Evolutionary conservation across 2,329 filamentous ascomycete species (phyloP), one percentile per base, ranked within the genome.

Genomic region (Septoria linicola): DNA sequence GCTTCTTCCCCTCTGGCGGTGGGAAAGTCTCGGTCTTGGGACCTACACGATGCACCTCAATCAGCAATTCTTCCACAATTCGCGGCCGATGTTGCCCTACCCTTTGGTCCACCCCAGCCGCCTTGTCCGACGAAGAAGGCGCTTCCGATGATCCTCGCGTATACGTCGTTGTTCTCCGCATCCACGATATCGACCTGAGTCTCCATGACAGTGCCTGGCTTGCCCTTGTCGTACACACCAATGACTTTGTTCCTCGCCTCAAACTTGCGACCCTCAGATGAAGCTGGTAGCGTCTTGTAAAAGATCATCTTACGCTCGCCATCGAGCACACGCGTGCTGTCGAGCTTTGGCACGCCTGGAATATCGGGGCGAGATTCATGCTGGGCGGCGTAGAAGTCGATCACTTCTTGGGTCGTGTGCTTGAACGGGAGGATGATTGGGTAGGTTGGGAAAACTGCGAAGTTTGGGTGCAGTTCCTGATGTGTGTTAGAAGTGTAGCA

Each of bases 161-260:
- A 95, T 16, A 87, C 79, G 55, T 92, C 87, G 21, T 82, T 85
- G 2, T 72, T 81, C 52, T 73, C 74, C 47, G 76, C 80, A 60
- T 95, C 88, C 17, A 93, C 87, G 39, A 95, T 80, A 49, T 86
- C 78, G 57, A 83, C 81, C 76, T 95, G 86, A 3, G 83, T 86
- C 72, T 95, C 89, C 32, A 93, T 77, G 1, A 95, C 89, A 8
- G 85, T 87, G 1, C 58, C 58, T 0, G 88, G 81, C 60, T 88
- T 87, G 63, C 89, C 89, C 77, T 95, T 95, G 75, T 95, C 89
- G 70, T 93, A 95, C 31, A 95, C 87, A 43, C 89, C 89, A 16
- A 95, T 70, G 19, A 95, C 87, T 68, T 86, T 90, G 64, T 79
- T 83, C 61, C 87, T 81, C 57, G 88, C 73, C 76, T 93, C 86